A percentile compares a stretch with the other conserved stretches of the same genome.
These are phyloP conservation scores for Dendrobium chrysotoxum DNA, from an alignment of 106 monocot genomes.

Conservation along the genomic window DNA sequence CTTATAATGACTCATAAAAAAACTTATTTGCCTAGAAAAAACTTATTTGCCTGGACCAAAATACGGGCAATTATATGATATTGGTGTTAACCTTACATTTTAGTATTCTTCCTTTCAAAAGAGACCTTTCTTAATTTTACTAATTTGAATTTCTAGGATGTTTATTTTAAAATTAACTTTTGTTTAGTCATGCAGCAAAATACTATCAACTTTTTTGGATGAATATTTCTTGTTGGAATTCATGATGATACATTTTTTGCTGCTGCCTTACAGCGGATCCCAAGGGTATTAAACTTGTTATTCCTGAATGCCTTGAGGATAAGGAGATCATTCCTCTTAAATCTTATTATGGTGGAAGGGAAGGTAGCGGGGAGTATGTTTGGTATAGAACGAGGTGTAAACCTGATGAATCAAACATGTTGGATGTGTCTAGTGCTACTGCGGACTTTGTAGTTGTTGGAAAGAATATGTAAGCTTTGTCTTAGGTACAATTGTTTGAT, in stretches of 20 bases:
- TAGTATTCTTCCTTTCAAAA: too few relatives aligned
- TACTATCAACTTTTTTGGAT: neutral
- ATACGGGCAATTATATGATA: too few relatives aligned
- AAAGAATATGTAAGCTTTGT: constrained; percentile 59
- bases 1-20: too few relatives aligned
- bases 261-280: constrained; percentile 53
- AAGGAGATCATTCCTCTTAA: constrained; percentile 68
- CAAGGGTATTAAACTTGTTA: constrained; percentile 59
- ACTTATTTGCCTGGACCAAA: too few relatives aligned
- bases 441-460: constrained; percentile 48
- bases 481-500: neutral
- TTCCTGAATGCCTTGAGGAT: constrained; percentile 76
- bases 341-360: constrained; percentile 87
- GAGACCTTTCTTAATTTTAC: too few relatives aligned
- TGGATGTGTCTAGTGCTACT: constrained; percentile 17
- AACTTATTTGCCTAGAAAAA: too few relatives aligned
- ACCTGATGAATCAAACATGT: constrained; percentile 27
- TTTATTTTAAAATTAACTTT: neutral
- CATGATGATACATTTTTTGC: neutral
- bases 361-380: constrained; percentile 61
- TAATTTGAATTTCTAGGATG: neutral
- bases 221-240: neutral
- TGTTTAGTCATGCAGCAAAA: neutral
- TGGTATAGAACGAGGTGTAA: constrained; percentile 81
- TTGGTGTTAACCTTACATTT: too few relatives aligned